Conservation (phyloP, 1,284 basidiomycete species). For the Tylopilus sp. region DNA sequence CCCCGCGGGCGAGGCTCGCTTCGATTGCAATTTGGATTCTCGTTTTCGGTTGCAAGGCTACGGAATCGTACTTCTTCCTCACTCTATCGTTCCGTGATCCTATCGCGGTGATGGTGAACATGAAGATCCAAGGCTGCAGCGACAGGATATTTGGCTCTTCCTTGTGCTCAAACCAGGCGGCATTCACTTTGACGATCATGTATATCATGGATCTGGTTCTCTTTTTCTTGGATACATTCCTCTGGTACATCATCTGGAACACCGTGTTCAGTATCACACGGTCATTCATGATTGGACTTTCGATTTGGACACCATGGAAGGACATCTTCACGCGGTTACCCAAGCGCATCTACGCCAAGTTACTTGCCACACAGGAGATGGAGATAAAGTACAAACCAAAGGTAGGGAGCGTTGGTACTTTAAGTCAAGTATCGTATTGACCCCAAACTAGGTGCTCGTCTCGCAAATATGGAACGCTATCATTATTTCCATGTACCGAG, state of each 20-base stretch:
- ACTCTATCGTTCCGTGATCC: constrained; percentile 90
- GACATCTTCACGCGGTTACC: constrained; percentile 90
- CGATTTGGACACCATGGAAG: constrained; percentile 96
- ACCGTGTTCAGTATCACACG: constrained; percentile 88
- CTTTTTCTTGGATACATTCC: constrained; percentile 96
- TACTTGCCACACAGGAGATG: constrained; percentile 88
- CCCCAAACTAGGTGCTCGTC: constrained; percentile 72
- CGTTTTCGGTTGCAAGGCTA: constrained; percentile 90
- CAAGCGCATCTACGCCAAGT: constrained; percentile 91
- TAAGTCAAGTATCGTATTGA: constrained; percentile 2
- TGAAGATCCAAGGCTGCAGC: constrained; percentile 83
- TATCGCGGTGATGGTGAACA: constrained; percentile 85
- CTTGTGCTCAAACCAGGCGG: constrained; percentile 84
- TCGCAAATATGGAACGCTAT: constrained; percentile 98
- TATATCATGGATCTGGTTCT: constrained; percentile 92
- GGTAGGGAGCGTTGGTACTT: constrained; percentile 40
- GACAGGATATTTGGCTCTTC: constrained; percentile 79
- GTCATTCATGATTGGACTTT: constrained; percentile 85
- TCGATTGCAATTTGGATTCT: constrained; percentile 81
- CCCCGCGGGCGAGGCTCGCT: constrained; percentile 57
- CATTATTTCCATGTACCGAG: constrained; percentile 99
- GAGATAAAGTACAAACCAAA: constrained; percentile 97
- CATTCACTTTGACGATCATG: constrained; percentile 92
- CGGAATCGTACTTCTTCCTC: constrained; percentile 94
- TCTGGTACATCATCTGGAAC: constrained; percentile 98